Base-by-base conservation (phyloP, 768 basidiomycete species). In the Xerocomellus intermedius region DNA sequence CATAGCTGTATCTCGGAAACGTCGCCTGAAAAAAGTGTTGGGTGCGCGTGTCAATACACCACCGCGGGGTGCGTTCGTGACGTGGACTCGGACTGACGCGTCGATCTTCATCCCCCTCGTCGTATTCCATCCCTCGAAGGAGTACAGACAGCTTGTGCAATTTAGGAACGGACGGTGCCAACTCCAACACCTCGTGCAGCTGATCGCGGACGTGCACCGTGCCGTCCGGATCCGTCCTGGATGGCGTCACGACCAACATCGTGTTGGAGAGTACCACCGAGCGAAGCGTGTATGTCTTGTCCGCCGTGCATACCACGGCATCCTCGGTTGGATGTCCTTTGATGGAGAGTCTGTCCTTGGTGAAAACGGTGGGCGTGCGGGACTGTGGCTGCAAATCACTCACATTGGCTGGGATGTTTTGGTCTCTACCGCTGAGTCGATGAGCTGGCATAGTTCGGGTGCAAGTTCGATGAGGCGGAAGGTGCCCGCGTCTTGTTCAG, bases 201-300 rank as follows among this genome's bases (percentile, higher is more conserved):
- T 87, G 86, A 60, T 94, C 91, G 48, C 87, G 82, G 48, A 97
- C 86, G 50, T 87, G 80, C 10, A 91, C 75, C 2, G 74, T 71
- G 42, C 80, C 75, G 19, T 73, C 67, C 2, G 68, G 60, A 42
- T 66, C 58, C 4, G 63, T 59, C 37, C 73, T 66, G 2, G 77
- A 73, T 17, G 84, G 75, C 3, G 85, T 84, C 56, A 89, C 77
- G 42, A 98, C 81, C 13, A 94, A 76, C 33, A 95, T 73, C 0
- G 93, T 87, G 70, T 98, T 98, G 17, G 94, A 97, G 44, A 97
- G 75, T 9, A 80, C 79, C n/a, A 98, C 86, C 0, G 94, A 89
- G 52, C 95, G 86, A 26, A 98, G 74, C 2, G 81, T 66, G 67
- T 88, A 99, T 0, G 96, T 98, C 67, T 82, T 84, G 54, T 86